Evolutionary conservation across 108 stramenopile genomes (phyloP).

Genomic region (Nannochloropsis gaditana): DNA sequence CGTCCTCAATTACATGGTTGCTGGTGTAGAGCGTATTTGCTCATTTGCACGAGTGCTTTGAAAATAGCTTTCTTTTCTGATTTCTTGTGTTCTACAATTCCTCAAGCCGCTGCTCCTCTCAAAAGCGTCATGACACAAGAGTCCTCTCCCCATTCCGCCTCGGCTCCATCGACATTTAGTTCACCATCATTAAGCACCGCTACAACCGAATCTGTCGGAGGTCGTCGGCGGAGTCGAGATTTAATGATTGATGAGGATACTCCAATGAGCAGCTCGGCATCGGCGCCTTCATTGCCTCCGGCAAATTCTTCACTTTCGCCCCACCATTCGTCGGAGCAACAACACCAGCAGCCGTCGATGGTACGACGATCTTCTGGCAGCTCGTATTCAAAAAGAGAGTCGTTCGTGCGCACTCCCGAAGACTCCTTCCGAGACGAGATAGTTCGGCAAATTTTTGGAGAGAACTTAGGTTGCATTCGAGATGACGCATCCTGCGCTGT

Average conservation of each 20-base stretch:
- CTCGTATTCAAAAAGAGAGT: not conserved
- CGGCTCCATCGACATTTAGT: not conserved
- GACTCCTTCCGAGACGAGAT: slow-evolving; percentile 36
- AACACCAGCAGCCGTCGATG: not conserved
- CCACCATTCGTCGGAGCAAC: not conserved
- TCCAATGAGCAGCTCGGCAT: not conserved
- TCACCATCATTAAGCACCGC: not conserved
- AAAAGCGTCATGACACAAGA: not conserved
- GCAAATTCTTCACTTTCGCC: not conserved
- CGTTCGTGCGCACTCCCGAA: slow-evolving; percentile 21
- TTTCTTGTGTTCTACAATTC: too few relatives aligned
- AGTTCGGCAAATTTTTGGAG: slow-evolving; percentile 39
- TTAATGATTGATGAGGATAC: not conserved
- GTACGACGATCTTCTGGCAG: not conserved
- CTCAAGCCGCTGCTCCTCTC: too few relatives aligned
- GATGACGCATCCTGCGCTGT: slow-evolving; percentile 53
- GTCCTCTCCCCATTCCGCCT: too few relatives aligned
- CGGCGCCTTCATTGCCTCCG: not conserved
- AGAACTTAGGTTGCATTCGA: slow-evolving; percentile 38
- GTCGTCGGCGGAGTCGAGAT: not conserved
- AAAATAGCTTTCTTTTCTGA: too few relatives aligned
- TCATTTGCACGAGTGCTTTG: too few relatives aligned
- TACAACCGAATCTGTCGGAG: not conserved
- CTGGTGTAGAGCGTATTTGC: too few relatives aligned
- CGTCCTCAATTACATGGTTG: too few relatives aligned